Percentiles rank a stretch among this genome's conserved stretches.
Conservation (phyloP, 2,329 filamentous ascomycete genomes). For the Xylaria sp. region DNA sequence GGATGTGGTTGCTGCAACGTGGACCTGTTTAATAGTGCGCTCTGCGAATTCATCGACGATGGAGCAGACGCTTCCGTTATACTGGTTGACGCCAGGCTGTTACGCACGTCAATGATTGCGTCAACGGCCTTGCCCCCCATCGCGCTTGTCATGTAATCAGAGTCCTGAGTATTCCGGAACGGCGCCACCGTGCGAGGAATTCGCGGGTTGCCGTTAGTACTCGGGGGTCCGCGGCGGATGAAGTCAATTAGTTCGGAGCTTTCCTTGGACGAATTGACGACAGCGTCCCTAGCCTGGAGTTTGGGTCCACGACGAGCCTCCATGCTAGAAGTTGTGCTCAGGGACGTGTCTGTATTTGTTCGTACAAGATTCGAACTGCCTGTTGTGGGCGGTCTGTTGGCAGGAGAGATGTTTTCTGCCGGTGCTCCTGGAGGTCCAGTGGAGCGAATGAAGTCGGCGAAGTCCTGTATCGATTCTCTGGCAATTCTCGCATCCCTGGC, state of each 20-base stretch:
- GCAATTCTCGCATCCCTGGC: slow-evolving; percentile 70
- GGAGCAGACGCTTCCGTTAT: slow-evolving; percentile 54
- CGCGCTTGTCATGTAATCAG: slow-evolving; percentile 61
- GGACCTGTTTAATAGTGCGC: slow-evolving; percentile 54
- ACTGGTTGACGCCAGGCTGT: slow-evolving; percentile 52
- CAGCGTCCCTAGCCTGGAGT: slow-evolving; percentile 67
- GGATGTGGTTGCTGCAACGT: slow-evolving; percentile 34
- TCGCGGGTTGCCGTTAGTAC: slow-evolving; percentile 53
- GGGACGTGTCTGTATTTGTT: slow-evolving; percentile 31
- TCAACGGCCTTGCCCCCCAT: slow-evolving; percentile 54
- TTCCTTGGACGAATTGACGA: slow-evolving; percentile 55
- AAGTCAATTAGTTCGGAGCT: slow-evolving; percentile 93
- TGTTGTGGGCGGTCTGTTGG: slow-evolving; percentile 25
- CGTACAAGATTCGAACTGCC: slow-evolving; percentile 27
- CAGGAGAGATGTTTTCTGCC: slow-evolving; percentile 25
- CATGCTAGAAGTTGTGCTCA: slow-evolving; percentile 33
- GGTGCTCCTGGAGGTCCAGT: slow-evolving; percentile 60
- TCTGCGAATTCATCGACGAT: slow-evolving; percentile 70
- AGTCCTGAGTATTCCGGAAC: slow-evolving; percentile 80
- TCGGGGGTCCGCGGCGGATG: slow-evolving; percentile 78
- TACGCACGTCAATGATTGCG: slow-evolving; percentile 50
- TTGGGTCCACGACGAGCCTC: slow-evolving; percentile 42
- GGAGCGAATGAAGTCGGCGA: slow-evolving; percentile 83
- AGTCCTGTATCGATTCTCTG: slow-evolving; percentile 69
- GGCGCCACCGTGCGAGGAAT: slow-evolving; percentile 80